Conservation (phyloP, 441 rosid species). For the Pelargonium australe region DNA sequence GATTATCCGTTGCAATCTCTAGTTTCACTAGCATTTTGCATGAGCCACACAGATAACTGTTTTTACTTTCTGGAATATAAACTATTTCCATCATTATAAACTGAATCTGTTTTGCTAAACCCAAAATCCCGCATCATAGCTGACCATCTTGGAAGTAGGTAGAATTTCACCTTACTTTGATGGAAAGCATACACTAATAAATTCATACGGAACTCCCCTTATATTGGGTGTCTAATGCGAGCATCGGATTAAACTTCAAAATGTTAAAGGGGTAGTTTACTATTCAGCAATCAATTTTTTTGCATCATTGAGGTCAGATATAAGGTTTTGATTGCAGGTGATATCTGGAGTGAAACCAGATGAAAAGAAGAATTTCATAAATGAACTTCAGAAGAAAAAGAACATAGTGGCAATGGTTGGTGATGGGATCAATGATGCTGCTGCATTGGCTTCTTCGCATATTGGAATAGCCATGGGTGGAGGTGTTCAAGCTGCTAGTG, state of each 20-base stretch:
- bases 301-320: neutral
- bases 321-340: conserved; percentile 44
- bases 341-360: conserved; percentile 77
- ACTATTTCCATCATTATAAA: neutral
- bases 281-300: neutral
- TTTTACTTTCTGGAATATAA: neutral
- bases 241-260: neutral
- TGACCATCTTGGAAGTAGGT: neutral
- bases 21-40: neutral
- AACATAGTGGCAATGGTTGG: conserved; percentile 92
- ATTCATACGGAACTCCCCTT: neutral
- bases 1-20: neutral
- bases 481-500: conserved; percentile 94
- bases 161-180: neutral
- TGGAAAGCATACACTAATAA: neutral
- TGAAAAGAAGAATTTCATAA: conserved; percentile 68
- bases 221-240: neutral
- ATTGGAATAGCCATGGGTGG: conserved; percentile 93
- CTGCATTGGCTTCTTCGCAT: conserved; percentile 86
- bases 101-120: neutral
- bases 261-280: neutral
- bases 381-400: conserved; percentile 59
- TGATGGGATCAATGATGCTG: conserved; percentile 97
- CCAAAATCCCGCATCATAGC: neutral
- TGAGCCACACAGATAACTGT: conserved; percentile 2